A percentile compares a stretch with the other conserved stretches of the same genome.
Evolutionary conservation across 208 protist species (phyloP).

Genomic region (Leishmania guyanensis): DNA sequence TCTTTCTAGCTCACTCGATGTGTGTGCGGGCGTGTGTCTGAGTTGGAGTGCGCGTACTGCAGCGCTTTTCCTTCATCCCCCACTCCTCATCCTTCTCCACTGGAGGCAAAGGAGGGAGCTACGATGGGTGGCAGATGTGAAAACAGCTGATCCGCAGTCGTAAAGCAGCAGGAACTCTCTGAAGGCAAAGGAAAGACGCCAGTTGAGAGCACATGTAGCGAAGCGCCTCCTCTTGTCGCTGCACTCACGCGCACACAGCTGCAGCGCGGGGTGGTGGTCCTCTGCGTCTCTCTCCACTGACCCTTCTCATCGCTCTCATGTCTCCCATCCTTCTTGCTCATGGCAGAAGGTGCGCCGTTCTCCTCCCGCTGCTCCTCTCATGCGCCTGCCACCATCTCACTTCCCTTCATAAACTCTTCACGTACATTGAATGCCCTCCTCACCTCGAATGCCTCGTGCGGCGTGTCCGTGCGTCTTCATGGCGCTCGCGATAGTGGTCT

Average conservation of each 20-base stretch:
- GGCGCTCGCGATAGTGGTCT: constrained; percentile 14
- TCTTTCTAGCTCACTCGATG: background rate
- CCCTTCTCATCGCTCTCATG: background rate
- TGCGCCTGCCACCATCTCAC: background rate
- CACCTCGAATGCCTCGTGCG: background rate
- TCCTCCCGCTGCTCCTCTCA: background rate
- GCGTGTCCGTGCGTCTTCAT: constrained; percentile 3
- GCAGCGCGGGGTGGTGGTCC: background rate
- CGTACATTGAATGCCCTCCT: background rate
- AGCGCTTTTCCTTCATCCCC: background rate
- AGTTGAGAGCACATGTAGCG: background rate
- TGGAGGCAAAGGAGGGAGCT: background rate
- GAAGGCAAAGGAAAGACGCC: background rate
- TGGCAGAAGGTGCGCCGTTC: background rate
- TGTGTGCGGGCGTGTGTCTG: no score
- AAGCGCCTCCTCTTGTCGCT: background rate
- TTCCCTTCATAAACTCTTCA: background rate
- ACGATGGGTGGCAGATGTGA: background rate
- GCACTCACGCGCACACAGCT: background rate
- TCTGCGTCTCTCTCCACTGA: background rate
- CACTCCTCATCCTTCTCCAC: background rate
- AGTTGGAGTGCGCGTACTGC: no score
- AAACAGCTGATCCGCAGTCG: background rate
- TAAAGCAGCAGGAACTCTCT: background rate
- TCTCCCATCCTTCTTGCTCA: background rate